phyloP scores from a whole-genome alignment of 2,329 filamentous ascomycete genomes.

The Paraconiothyrium brasiliense region DNA sequence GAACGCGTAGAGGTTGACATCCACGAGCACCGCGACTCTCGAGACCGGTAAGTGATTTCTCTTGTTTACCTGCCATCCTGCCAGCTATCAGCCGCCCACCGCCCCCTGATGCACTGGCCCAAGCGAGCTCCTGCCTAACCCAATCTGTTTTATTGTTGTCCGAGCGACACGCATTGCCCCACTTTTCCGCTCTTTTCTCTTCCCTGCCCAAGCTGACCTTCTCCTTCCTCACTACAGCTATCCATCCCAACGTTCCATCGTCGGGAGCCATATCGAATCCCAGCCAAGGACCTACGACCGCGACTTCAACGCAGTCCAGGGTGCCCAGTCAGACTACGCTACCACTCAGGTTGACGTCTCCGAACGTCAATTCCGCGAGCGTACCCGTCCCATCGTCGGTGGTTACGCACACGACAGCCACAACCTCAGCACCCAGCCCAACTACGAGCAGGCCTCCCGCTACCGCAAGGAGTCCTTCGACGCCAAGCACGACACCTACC shows the following conservation, averaged over 20 bases:
- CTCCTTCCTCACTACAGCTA: conserved; percentile 59
- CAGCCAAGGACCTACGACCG: conserved; percentile 62
- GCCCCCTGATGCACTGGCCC: conserved; percentile 46
- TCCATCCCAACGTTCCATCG: conserved; percentile 64
- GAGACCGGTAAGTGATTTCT: conserved; percentile 42
- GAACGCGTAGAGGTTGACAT: conserved; percentile 40
- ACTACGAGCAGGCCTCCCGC: conserved; percentile 52
- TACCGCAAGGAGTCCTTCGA: conserved; percentile 50
- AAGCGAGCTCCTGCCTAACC: conserved; percentile 45
- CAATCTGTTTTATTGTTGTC: conserved; percentile 51
- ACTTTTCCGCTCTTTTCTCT: conserved; percentile 51
- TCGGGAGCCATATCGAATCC: conserved; percentile 73
- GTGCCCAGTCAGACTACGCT: conserved; percentile 62
- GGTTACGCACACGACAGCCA: conserved; percentile 56
- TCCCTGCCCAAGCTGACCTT: conserved; percentile 48
- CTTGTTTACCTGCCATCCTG: conserved; percentile 38
- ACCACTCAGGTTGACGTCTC: conserved; percentile 66
- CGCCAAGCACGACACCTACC: conserved; percentile 53
- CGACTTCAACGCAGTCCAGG: conserved; percentile 58
- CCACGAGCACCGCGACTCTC: conserved; percentile 29
- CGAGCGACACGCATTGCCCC: conserved; percentile 49
- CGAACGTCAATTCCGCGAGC: conserved; percentile 73
- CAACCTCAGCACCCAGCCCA: conserved; percentile 46
- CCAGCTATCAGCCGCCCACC: conserved; percentile 39
- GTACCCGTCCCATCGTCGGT: conserved; percentile 62